These are phyloP conservation scores for Verticillium klebahnii DNA, from an alignment of 2,329 filamentous ascomycete genomes.

Conservation along the genomic window DNA sequence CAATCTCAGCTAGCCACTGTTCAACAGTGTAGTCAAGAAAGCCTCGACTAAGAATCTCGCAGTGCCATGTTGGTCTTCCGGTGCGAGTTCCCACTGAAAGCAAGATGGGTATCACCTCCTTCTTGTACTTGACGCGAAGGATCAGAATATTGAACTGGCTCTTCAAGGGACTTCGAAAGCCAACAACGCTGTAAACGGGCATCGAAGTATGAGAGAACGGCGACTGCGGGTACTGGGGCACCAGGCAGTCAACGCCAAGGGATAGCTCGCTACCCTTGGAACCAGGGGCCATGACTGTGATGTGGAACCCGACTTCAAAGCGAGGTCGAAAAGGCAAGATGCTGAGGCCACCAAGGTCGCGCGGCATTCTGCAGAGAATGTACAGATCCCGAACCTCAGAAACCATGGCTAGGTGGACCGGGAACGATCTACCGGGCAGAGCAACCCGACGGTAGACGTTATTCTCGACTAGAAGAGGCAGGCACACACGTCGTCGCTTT, in stretches of 20 bases:
- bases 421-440: conserved; percentile 3
- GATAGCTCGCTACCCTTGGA: conserved; percentile 1
- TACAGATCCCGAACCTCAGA: conserved; percentile 5
- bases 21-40: neutral
- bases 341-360: conserved; percentile 1
- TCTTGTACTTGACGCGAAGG: conserved; percentile 1
- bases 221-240: conserved; percentile 7
- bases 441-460: conserved; percentile 5
- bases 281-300: conserved; percentile 1
- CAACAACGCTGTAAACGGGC: conserved; percentile 6
- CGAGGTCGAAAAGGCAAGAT: conserved; percentile 4
- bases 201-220: conserved; percentile 4
- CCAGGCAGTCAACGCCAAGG: conserved; percentile 4
- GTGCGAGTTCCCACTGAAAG: neutral
- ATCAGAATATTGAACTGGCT: conserved; percentile 2
- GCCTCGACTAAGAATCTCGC: neutral
- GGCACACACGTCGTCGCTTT: conserved; percentile 5
- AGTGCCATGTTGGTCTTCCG: neutral
- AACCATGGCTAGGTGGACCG: conserved; percentile 2
- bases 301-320: conserved; percentile 7
- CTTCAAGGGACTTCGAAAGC: conserved; percentile 3
- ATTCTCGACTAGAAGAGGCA: conserved; percentile 6
- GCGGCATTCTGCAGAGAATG: conserved; percentile 2
- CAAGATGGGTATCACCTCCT: neutral
- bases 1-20: conserved; percentile 2